Conservation (phyloP, 495 filamentous ascomycete genomes). For the Tetracladium marchalianum region DNA sequence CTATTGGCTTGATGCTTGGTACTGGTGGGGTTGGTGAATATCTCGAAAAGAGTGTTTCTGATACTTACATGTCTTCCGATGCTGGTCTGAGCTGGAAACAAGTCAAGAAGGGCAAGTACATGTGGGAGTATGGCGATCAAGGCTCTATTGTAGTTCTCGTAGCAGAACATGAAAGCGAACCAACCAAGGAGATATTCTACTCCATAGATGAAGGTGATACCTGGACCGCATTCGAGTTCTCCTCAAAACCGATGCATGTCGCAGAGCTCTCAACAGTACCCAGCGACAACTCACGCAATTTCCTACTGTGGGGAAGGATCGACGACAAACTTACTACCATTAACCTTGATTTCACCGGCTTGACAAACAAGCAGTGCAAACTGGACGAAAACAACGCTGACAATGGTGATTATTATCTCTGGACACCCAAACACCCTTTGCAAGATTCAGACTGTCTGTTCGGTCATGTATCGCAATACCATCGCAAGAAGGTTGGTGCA, state of each 20-base stretch:
- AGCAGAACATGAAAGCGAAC: constrained; percentile 35
- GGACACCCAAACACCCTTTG: constrained; percentile 70
- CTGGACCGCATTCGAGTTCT: constrained; percentile 70
- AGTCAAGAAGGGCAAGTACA: constrained; percentile 74
- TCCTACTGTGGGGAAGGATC: constrained; percentile 75
- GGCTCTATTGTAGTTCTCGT: constrained; percentile 87
- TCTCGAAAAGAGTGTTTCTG: constrained; percentile 51
- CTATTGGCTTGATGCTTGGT: constrained; percentile 84
- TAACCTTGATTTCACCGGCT: constrained; percentile 78
- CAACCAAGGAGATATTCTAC: constrained; percentile 64
- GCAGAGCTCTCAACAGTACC: constrained; percentile 78
- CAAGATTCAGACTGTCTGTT: constrained; percentile 77
- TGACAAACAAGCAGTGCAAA: constrained; percentile 59
- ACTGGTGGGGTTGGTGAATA: constrained; percentile 81
- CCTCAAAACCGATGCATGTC: constrained; percentile 55
- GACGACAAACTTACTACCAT: constrained; percentile 48
- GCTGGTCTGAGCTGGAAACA: constrained; percentile 82
- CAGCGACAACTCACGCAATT: constrained; percentile 78
- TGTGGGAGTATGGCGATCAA: constrained; percentile 92
- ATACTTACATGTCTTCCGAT: constrained; percentile 83
- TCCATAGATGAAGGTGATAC: constrained; percentile 66
- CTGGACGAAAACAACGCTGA: constrained; percentile 50
- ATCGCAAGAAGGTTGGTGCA: constrained; percentile 66
- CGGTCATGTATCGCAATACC: constrained; percentile 80
- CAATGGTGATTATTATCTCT: constrained; percentile 67